Conservation (phyloP, 2,329 filamentous ascomycete genomes). For the Penicillium sp. region DNA sequence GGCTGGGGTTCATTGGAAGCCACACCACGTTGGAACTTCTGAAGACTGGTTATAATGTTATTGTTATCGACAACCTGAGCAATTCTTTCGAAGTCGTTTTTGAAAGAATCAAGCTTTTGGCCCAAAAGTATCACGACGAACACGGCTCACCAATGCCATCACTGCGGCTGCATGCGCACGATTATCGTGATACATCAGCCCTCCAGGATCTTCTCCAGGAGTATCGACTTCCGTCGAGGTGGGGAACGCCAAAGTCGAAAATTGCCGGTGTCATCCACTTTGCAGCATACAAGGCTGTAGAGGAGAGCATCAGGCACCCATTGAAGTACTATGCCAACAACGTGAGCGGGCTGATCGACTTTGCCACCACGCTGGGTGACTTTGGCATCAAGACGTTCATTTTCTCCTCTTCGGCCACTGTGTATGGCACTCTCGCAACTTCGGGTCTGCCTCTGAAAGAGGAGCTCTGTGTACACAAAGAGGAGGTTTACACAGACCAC, state of each 20-base stretch:
- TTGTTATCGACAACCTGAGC: slow-evolving; percentile 46
- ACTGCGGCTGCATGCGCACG: slow-evolving; percentile 51
- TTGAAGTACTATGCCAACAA: slow-evolving; percentile 70
- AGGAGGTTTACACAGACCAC: slow-evolving; percentile 49
- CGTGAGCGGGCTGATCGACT: slow-evolving; percentile 63
- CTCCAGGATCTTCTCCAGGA: slow-evolving; percentile 49
- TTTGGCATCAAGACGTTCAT: slow-evolving; percentile 67
- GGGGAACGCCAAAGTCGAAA: slow-evolving; percentile 47
- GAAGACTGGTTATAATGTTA: slow-evolving; percentile 45
- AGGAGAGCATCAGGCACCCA: slow-evolving; percentile 62
- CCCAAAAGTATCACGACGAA: slow-evolving; percentile 39
- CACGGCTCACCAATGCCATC: slow-evolving; percentile 46
- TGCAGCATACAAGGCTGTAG: slow-evolving; percentile 67
- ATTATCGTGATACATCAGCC: slow-evolving; percentile 49
- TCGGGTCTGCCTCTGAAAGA: slow-evolving; percentile 57
- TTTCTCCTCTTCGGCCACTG: slow-evolving; percentile 68
- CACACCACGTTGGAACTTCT: slow-evolving; percentile 47
- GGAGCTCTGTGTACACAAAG: slow-evolving; percentile 58
- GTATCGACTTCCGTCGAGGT: slow-evolving; percentile 40
- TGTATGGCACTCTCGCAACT: slow-evolving; percentile 61
- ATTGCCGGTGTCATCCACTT: slow-evolving; percentile 70
- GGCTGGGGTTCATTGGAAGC: slow-evolving; percentile 47
- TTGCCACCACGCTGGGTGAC: slow-evolving; percentile 59
- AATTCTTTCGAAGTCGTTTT: slow-evolving; percentile 42
- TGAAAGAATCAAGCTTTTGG: slow-evolving; percentile 38